Conservation (phyloP, 2,329 filamentous ascomycete species). For the Chaetothyriales sp. region DNA sequence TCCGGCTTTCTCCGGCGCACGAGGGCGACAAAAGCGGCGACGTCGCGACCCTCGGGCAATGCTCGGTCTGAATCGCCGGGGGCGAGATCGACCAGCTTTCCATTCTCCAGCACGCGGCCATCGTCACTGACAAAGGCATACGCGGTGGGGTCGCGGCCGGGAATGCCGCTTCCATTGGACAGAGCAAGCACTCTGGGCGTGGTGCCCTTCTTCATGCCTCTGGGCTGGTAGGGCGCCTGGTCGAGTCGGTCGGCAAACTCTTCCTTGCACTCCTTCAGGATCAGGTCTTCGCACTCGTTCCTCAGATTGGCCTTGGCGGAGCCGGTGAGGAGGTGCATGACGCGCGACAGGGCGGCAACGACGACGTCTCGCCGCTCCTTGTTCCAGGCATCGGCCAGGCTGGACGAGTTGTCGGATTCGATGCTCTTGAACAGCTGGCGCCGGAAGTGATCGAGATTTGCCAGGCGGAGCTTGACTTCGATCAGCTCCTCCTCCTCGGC, state of each 20-base stretch:
- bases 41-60: slow-evolving; percentile 50
- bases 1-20: slow-evolving; percentile 72
- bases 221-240: slow-evolving; percentile 90
- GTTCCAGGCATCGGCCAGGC: slow-evolving; percentile 91
- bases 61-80: slow-evolving; percentile 52
- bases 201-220: slow-evolving; percentile 80
- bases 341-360: slow-evolving; percentile 64
- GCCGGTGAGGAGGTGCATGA: slow-evolving; percentile 73
- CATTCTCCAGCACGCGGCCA: slow-evolving; percentile 74
- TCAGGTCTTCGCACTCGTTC: slow-evolving; percentile 83
- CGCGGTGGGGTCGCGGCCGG: slow-evolving; percentile 61
- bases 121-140: slow-evolving; percentile 94
- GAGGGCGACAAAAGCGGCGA: slow-evolving; percentile 62
- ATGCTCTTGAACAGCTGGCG: slow-evolving; percentile 69
- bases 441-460: slow-evolving; percentile 62
- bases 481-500: slow-evolving; percentile 89
- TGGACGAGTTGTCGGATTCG: slow-evolving; percentile 87
- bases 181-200: slow-evolving; percentile 74
- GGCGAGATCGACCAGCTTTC: slow-evolving; percentile 69
- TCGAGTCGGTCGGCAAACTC: slow-evolving; percentile 82
- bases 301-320: slow-evolving; percentile 90
- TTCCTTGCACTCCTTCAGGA: slow-evolving; percentile 76
- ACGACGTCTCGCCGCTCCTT: slow-evolving; percentile 72
- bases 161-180: slow-evolving; percentile 70
- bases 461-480: slow-evolving; percentile 67